Evolutionary conservation across 371 early-diverging fungal genomes (phyloP), one percentile per base, ranked within the genome.

Genomic region (Smittium culicis): DNA sequence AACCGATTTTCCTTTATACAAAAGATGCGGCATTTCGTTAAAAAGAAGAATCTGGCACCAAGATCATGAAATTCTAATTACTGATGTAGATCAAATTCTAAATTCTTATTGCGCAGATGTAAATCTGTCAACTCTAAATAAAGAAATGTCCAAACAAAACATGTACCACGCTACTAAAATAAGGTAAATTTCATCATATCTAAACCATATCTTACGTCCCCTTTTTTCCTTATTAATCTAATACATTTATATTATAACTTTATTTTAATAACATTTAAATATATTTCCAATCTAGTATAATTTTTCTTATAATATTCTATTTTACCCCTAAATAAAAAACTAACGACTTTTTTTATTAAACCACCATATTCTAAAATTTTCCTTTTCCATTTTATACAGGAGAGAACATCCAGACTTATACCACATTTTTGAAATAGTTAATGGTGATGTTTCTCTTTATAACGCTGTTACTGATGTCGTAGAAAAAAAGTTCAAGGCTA

Each of bases 401-500:
- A 5, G 28, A 32, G 60, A 59, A 32, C 60, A 59, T 5, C 60
- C 32, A 11, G 60, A 59, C 16, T 32, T 59, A 25, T 27, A 29
- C 30, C 60, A 59, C 16, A 32, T 59, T 29, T 29, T 59, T 16
- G 60, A 59, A 32, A 59, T 59, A 59, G 60, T 59, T 29, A 29
- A 32, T 27, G 60, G 32, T 32, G 25, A 59, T 25, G 28, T 59
- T 11, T 27, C 28, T 11, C 60, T 59, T 16, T 59, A 59, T 25
- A 59, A 59, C 32, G n/a, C 16, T 27, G 60, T 59, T 59, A 11
- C n/a, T 5, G 60, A 32, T 11, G 60, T 25, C 5, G 16, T 59
- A 32, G 60, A 59, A n/a, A 59, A 59, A 16, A 27, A 32, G 32
- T 59, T 59, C 25, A 59, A 16, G 16, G 30, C 28, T 29, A 59